Evolutionary conservation across 2,329 filamentous ascomycete genomes (phyloP), one percentile per base, ranked within the genome.

Genomic region (Aotearoamyces nothofagi): DNA sequence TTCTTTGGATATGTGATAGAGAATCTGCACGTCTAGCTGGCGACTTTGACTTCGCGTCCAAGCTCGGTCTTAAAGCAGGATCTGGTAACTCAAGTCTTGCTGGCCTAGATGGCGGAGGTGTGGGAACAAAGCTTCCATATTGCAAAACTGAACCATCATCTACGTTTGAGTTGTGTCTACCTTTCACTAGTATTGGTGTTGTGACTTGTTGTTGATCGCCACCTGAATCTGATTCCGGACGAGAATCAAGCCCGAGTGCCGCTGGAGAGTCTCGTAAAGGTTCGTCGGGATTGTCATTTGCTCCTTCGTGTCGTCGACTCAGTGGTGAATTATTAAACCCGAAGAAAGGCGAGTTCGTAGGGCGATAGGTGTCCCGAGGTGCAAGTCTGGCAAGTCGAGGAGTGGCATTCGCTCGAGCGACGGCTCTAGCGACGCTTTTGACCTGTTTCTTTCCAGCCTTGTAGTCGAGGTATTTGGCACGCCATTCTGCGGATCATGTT

Each of bases 391-490:
- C 31, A 13, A 34, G 30, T 33, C 35, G 38, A 7, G 72, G 67
- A 0, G 69, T 66, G 33, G 58, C 52, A 35, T 66, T 59, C 49
- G 69, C 53, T 58, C 70, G 55, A 58, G 68, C 63, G 36, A 90
- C 66, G 34, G 83, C 82, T 36, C 78, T 69, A 14, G 66, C 57
- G 29, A 94, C 75, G 32, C 73, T 74, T 54, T 94, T 96, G 53
- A 96, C 66, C 50, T 84, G 78, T 58, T 94, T 94, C 58, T 96
- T 96, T 35, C 84, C 87, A 32, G 74, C 74, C 65, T 92, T 93
- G 63, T 96, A 96, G 55, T 94, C 73, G 43, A 96, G 67, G 53
- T 94, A 96, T 54, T 93, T 92, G 52, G 76, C 69, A 46, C 80
- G 73, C 87, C 87, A 96, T 69, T 96, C 71, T 76, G 19, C 9